Evolutionary conservation across 768 basidiomycete species (phyloP).

Genomic region (Cyclocybe aegerita): DNA sequence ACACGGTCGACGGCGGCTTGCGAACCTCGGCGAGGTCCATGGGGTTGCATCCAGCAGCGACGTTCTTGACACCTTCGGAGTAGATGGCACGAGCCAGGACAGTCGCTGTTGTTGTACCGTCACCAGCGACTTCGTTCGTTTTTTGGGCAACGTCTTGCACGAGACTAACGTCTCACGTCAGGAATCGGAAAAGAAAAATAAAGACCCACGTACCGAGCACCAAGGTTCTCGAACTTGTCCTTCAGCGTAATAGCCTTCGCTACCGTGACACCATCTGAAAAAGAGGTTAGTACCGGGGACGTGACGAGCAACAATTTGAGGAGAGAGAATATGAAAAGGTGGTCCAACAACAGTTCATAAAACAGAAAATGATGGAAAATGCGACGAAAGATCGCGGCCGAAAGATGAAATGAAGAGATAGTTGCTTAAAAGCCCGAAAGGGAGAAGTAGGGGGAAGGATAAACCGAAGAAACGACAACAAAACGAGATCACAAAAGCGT

Average conservation of each 20-base stretch:
- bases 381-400: too few relatives aligned
- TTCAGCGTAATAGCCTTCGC: conserved; percentile 93
- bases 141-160: conserved; percentile 95
- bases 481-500: too few relatives aligned
- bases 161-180: conserved; percentile 49
- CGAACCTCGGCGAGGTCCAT: conserved; percentile 99
- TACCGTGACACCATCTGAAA: conserved; percentile 91
- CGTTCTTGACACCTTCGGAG: conserved; percentile 98
- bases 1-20: conserved; percentile 97
- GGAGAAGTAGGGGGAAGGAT: too few relatives aligned
- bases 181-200: neutral
- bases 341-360: too few relatives aligned
- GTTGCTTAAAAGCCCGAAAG: too few relatives aligned
- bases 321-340: neutral
- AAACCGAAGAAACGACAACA: neutral
- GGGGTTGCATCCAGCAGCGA: conserved; percentile 98
- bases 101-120: conserved; percentile 97
- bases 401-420: too few relatives aligned
- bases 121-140: conserved; percentile 96
- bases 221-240: conserved; percentile 99
- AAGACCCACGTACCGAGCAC: conserved; percentile 72
- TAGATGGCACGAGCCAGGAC: conserved; percentile 97
- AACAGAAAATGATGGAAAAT: too few relatives aligned
- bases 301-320: neutral
- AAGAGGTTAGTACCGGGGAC: neutral